A percentile compares a stretch with the other conserved stretches of the same genome.
Conservation (phyloP, 208 protist genomes). For the Borovskyia barvae region DNA sequence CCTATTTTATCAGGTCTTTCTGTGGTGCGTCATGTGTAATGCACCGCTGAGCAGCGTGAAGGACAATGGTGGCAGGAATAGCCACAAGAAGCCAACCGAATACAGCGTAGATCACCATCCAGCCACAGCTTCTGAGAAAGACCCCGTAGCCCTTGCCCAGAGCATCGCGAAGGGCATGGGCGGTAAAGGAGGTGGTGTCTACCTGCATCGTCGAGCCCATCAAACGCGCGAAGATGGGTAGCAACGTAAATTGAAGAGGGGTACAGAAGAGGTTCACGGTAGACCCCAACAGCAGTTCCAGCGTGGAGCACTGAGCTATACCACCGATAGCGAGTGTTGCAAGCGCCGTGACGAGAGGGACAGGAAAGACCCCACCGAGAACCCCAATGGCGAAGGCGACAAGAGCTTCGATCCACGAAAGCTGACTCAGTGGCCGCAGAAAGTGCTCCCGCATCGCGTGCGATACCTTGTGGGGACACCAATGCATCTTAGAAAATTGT, state of each 20-base stretch:
- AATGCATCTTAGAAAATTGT: too few species aligned
- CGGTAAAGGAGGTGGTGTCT: conserved; percentile 30
- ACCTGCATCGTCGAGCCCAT: background rate
- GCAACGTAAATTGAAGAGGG: conserved; percentile 41
- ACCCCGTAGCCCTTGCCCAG: conserved; percentile 13
- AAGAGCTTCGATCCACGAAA: conserved; percentile 21
- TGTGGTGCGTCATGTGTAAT: background rate
- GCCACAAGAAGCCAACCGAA: conserved; percentile 31
- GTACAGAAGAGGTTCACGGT: conserved; percentile 43
- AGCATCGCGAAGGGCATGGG: conserved; percentile 14
- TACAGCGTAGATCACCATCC: conserved; percentile 33
- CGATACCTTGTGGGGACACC: background rate
- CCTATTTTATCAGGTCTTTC: background rate
- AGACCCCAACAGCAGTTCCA: conserved; percentile 32
- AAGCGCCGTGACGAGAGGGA: conserved; percentile 46
- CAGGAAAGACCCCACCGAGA: conserved; percentile 51
- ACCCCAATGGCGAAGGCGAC: conserved; percentile 34
- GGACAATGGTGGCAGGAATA: conserved; percentile 12
- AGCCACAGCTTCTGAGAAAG: conserved; percentile 26
- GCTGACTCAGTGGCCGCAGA: conserved; percentile 20
- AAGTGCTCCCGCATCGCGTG: conserved; percentile 29
- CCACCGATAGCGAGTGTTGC: conserved; percentile 22
- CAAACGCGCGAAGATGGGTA: conserved; percentile 32
- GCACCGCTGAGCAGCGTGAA: conserved; percentile 2
- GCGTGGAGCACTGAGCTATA: conserved; percentile 9